Evolutionary conservation across 2,329 filamentous ascomycete genomes (phyloP).

Genomic region (Ophiocordyceps robertsii): DNA sequence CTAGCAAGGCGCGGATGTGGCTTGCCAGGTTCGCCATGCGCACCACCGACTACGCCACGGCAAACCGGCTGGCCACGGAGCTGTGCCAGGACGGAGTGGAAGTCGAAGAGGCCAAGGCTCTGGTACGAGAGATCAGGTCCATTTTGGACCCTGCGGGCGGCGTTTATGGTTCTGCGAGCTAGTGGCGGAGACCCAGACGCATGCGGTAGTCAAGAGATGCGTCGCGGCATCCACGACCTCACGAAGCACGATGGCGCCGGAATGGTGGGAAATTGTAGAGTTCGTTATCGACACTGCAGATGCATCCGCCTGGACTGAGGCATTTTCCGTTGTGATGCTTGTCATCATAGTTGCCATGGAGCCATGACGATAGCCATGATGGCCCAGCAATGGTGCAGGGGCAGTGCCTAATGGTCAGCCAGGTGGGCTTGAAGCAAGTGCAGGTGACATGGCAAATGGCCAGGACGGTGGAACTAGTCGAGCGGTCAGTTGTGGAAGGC

Average conservation of each 20-base stretch:
- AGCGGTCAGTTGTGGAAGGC: too few species aligned
- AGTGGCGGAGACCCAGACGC: conserved; percentile 1
- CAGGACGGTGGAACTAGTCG: conserved; percentile 15
- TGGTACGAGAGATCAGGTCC: conserved; percentile 75
- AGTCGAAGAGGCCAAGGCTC: conserved; percentile 89
- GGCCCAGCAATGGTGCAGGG: conserved; percentile 27
- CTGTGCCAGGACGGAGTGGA: conserved; percentile 92
- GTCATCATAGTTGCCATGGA: too few species aligned
- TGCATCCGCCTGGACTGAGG: too few species aligned
- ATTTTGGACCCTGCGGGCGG: conserved; percentile 44
- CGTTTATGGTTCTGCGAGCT: conserved; percentile 10
- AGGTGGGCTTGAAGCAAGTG: conserved; percentile 25
- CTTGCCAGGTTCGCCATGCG: conserved; percentile 72
- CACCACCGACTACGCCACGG: conserved; percentile 59
- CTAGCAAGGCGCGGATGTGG: conserved; percentile 88
- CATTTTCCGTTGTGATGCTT: too few species aligned
- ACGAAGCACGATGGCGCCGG: too few species aligned
- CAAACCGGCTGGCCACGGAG: conserved; percentile 74
- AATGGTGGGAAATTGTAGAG: background rate
- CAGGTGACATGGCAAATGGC: conserved; percentile 28
- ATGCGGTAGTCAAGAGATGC: background rate
- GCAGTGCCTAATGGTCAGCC: conserved; percentile 35
- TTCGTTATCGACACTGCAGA: too few species aligned
- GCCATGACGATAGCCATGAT: background rate
- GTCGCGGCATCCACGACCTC: background rate